These are phyloP conservation scores for Tolypocladium tropicale DNA, from an alignment of 2,329 filamentous ascomycete genomes.

Conservation along the genomic window DNA sequence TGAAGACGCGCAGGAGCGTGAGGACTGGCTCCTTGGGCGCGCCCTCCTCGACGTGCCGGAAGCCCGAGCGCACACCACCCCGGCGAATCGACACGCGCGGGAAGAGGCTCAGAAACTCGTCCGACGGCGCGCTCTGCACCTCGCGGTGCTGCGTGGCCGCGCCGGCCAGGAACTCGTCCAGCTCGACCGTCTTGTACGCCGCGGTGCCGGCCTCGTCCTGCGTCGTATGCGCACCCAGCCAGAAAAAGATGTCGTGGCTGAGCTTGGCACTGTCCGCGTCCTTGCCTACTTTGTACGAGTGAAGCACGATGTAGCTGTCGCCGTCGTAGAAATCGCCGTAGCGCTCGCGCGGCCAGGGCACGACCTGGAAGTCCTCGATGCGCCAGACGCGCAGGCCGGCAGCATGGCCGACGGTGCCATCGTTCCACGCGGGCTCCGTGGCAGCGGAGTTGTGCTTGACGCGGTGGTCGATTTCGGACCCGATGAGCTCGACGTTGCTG, in stretches of 20 bases:
- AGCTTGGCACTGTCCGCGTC: slow-evolving; percentile 32
- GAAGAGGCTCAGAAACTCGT: slow-evolving; percentile 51
- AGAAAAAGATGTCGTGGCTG: slow-evolving; percentile 59
- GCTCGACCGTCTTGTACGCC: slow-evolving; percentile 61
- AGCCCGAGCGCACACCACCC: slow-evolving; percentile 53
- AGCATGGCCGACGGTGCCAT: slow-evolving; percentile 39
- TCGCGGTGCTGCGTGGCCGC: slow-evolving; percentile 56
- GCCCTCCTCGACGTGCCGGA: slow-evolving; percentile 48
- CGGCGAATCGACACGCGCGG: slow-evolving; percentile 47
- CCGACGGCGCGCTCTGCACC: slow-evolving; percentile 46
- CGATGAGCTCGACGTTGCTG: slow-evolving; percentile 57
- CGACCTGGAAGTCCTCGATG: slow-evolving; percentile 56
- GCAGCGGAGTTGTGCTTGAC: slow-evolving; percentile 57
- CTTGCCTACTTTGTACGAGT: slow-evolving; percentile 43
- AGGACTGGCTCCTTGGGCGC: slow-evolving; percentile 26
- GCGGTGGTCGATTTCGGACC: slow-evolving; percentile 53
- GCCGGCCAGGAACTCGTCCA: slow-evolving; percentile 56
- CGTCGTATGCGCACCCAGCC: slow-evolving; percentile 54
- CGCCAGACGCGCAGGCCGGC: slow-evolving; percentile 54
- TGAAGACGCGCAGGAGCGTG: slow-evolving; percentile 53
- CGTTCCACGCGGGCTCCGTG: slow-evolving; percentile 58
- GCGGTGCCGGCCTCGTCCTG: slow-evolving; percentile 61
- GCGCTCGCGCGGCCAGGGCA: slow-evolving; percentile 46
- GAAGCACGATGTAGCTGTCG: slow-evolving; percentile 57
- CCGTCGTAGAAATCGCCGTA: slow-evolving; percentile 55